phyloP scores from a whole-genome alignment of 108 stramenopile genomes.

The Mediolabrus comicus region DNA sequence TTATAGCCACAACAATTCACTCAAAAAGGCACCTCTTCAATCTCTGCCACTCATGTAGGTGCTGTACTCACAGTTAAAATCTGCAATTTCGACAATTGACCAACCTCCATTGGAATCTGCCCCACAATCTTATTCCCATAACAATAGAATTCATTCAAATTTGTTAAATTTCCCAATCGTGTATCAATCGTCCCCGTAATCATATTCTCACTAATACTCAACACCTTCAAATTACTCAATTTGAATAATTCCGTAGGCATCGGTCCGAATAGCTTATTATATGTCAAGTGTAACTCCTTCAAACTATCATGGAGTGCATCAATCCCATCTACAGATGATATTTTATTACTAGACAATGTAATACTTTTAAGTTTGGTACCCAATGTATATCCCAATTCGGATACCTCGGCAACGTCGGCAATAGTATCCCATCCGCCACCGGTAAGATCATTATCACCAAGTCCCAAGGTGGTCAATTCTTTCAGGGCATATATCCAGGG shows the following conservation, averaged over 20 bases:
- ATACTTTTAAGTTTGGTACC: slow-evolving; percentile 2
- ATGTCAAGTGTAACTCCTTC: slow-evolving; percentile 52
- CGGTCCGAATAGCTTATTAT: slow-evolving; percentile 43
- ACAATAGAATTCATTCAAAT: slow-evolving; percentile 54
- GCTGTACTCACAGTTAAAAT: slow-evolving; percentile 37
- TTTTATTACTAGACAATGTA: slow-evolving; percentile 32
- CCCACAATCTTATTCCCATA: slow-evolving; percentile 58
- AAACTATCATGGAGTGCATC: slow-evolving; percentile 23
- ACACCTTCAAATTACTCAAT: slow-evolving; percentile 13
- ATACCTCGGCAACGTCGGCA: not conserved
- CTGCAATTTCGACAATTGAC: slow-evolving; percentile 44
- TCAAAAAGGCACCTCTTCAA: too few relatives aligned
- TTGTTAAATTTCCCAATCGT: slow-evolving; percentile 27
- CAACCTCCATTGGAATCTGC: slow-evolving; percentile 48
- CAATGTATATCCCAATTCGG: not conserved
- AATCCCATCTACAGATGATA: slow-evolving; percentile 28
- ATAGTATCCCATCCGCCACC: slow-evolving; percentile 43
- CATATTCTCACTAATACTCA: slow-evolving; percentile 39
- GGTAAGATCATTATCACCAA: slow-evolving; percentile 33
- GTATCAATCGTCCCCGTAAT: slow-evolving; percentile 51
- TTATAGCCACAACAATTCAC: too few relatives aligned
- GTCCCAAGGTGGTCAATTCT: slow-evolving; percentile 19
- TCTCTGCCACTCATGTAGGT: not conserved
- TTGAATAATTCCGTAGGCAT: slow-evolving; percentile 41
- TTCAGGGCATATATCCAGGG: slow-evolving; percentile 36